These are phyloP conservation scores for Phytophthora agathidicida DNA, from an alignment of 352 stramenopile genomes.

Conservation along the genomic window DNA sequence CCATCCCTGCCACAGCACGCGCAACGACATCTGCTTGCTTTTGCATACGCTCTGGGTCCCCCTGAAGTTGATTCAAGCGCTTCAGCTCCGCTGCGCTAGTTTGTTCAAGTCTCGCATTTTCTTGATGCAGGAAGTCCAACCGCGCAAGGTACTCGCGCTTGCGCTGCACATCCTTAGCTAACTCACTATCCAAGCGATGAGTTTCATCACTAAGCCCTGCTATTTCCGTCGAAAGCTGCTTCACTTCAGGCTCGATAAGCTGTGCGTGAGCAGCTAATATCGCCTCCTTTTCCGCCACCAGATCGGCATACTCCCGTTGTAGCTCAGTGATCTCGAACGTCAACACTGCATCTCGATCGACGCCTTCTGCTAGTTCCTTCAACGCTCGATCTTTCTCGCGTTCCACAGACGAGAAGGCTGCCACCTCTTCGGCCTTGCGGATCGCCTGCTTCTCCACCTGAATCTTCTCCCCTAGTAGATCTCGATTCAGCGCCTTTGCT, in stretches of 20 bases:
- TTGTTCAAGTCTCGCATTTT: conserved; percentile 71
- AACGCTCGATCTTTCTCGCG: conserved; percentile 81
- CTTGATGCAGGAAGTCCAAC: conserved; percentile 60
- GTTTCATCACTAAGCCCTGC: conserved; percentile 68
- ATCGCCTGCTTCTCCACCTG: conserved; percentile 87
- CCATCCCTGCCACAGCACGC: conserved; percentile 72
- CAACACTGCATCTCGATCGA: conserved; percentile 82
- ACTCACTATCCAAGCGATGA: conserved; percentile 68
- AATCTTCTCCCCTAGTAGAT: conserved; percentile 88
- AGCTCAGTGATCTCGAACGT: conserved; percentile 90
- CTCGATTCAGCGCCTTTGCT: conserved; percentile 84
- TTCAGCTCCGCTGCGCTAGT: conserved; percentile 56
- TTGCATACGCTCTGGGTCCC: conserved; percentile 81
- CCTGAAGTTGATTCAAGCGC: conserved; percentile 65
- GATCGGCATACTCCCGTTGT: conserved; percentile 79
- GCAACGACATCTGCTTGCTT: conserved; percentile 90
- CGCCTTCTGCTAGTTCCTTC: conserved; percentile 78
- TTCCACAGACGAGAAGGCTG: conserved; percentile 72
- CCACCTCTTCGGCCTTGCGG: conserved; percentile 81
- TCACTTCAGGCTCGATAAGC: conserved; percentile 85
- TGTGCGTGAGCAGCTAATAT: conserved; percentile 81
- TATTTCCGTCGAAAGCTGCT: conserved; percentile 75
- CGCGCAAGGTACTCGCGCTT: conserved; percentile 67
- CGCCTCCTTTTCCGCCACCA: conserved; percentile 72
- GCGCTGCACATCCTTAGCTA: conserved; percentile 69